Evolutionary conservation across 768 basidiomycete genomes (phyloP).

Genomic region (Tulasnella sp.): DNA sequence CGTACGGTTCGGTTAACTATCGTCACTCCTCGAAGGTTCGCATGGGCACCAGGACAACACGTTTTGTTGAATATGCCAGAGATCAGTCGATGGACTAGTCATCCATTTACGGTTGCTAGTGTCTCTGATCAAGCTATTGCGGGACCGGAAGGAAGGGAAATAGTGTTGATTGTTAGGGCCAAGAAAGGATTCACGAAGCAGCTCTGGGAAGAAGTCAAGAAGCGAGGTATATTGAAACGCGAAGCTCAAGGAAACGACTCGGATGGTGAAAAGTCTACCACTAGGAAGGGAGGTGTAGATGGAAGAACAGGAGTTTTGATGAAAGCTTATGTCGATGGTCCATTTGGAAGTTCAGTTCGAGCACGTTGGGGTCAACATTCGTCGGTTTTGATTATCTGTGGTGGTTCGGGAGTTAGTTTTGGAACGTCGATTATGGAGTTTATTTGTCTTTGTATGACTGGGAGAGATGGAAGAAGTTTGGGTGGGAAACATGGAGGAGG

Average conservation of each 20-base stretch:
- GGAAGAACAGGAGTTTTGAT: constrained; percentile 35
- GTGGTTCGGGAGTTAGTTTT: constrained; percentile 67
- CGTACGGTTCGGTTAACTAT: constrained; percentile 56
- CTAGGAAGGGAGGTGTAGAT: background rate
- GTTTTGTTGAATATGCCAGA: constrained; percentile 55
- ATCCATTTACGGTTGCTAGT: constrained; percentile 62
- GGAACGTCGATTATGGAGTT: constrained; percentile 54
- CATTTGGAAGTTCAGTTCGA: constrained; percentile 51
- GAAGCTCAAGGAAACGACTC: background rate
- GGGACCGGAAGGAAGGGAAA: constrained; percentile 37
- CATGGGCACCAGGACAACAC: constrained; percentile 72
- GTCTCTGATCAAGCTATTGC: constrained; percentile 37
- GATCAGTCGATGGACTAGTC: constrained; percentile 45
- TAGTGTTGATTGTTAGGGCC: constrained; percentile 56
- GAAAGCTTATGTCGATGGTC: constrained; percentile 50
- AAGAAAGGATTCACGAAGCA: constrained; percentile 55
- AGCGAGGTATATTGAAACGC: constrained; percentile 22
- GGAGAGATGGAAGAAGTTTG: constrained; percentile 34
- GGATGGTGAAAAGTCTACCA: background rate
- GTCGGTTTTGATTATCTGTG: constrained; percentile 48
- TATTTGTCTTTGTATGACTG: constrained; percentile 43
- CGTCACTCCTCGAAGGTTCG: constrained; percentile 39
- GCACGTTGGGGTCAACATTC: constrained; percentile 47
- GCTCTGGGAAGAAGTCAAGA: constrained; percentile 44
- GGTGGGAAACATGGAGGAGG: constrained; percentile 27